Base-by-base conservation (phyloP, 2,329 filamentous ascomycete genomes). In the Fusarium siculi region DNA sequence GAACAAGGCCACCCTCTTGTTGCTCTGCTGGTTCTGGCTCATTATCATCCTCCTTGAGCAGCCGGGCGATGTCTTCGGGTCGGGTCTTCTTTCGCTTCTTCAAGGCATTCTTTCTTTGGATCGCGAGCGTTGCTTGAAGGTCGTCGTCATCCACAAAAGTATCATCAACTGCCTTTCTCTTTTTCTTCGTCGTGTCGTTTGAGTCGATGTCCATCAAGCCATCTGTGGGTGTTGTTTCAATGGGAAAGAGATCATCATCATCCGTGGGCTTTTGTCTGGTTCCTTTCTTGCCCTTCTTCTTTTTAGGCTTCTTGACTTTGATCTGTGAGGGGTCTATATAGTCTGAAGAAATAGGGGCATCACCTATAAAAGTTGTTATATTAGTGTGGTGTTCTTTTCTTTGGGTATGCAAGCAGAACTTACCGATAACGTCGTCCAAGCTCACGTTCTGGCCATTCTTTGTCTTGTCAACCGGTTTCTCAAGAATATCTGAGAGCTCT, bases 271-370 rank as follows among this genome's bases (percentile, higher is more conserved):
- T 93, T 79, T 93, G 90, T 56, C 93, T 88, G 4, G 92, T 93
- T 30, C 89, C 87, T 81, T 95, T 96, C 81, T 95, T 96, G 37
- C 90, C 88, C 83, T 96, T 96, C 85, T 96, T 97, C 84, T 97
- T 98, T 83, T 97, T 98, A 2, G 94, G 92, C 81, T 97, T 99
- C 84, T 95, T 97, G 72, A 98, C 89, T 82, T 98, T 99, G 78
- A 98, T 89, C 76, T 96, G 92, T 4, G 93, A 93, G 21, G 92
- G 84, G 70, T 97, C 94, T 72, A 97, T 86, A 80, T 99, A 99
- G 81, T 99, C 96, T 23, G 95, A 97, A 21, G 89, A 75, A 23
- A 77, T 81, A 66, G 85, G 83, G 14, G 73, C 68, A 43, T 79
- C 77, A 36, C 75, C 74, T 82, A 30, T 43, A 43, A 36, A 36